These are phyloP conservation scores for Dothidotthia symphoricarpi DNA, from an alignment of 2,329 filamentous ascomycete species.

Conservation along the genomic window DNA sequence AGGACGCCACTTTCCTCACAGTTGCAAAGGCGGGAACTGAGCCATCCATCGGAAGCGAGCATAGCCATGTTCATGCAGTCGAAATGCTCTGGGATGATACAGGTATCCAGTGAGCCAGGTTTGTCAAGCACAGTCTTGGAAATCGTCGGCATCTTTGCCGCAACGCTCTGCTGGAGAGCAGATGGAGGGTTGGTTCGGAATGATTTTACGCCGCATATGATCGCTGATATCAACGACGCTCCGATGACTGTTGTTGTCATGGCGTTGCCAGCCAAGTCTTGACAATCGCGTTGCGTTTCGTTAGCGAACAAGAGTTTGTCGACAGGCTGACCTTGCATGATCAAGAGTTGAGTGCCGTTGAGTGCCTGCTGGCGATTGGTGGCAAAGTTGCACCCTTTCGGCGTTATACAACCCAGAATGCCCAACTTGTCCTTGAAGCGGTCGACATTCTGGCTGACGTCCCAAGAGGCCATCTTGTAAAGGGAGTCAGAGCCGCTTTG, in stretches of 20 bases:
- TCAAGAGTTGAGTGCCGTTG: constrained; percentile 61
- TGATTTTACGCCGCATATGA: constrained; percentile 46
- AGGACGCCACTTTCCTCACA: constrained; percentile 55
- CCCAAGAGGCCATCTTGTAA: constrained; percentile 55
- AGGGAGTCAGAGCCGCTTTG: constrained; percentile 55
- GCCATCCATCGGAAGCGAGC: constrained; percentile 22
- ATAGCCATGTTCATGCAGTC: constrained; percentile 11
- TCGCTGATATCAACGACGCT: constrained; percentile 57
- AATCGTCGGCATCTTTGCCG: no score
- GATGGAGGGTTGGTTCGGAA: constrained; percentile 2
- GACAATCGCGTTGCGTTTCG: constrained; percentile 58
- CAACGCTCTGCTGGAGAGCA: not conserved
- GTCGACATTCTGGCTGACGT: constrained; percentile 73
- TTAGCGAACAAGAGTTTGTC: constrained; percentile 62
- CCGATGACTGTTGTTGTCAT: constrained; percentile 75
- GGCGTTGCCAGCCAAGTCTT: constrained; percentile 74
- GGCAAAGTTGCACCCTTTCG: constrained; percentile 60
- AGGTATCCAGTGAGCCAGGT: no score
- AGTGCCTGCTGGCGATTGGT: constrained; percentile 61
- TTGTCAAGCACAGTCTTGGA: no score
- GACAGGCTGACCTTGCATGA: constrained; percentile 67
- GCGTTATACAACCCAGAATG: constrained; percentile 66
- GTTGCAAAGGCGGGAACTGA: constrained; percentile 52
- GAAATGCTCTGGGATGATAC: no score
- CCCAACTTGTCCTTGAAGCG: constrained; percentile 56